A percentile compares a stretch with the other conserved stretches of the same genome.
Conservation (phyloP, 768 basidiomycete species). For the Kwoniella heveanensis region DNA sequence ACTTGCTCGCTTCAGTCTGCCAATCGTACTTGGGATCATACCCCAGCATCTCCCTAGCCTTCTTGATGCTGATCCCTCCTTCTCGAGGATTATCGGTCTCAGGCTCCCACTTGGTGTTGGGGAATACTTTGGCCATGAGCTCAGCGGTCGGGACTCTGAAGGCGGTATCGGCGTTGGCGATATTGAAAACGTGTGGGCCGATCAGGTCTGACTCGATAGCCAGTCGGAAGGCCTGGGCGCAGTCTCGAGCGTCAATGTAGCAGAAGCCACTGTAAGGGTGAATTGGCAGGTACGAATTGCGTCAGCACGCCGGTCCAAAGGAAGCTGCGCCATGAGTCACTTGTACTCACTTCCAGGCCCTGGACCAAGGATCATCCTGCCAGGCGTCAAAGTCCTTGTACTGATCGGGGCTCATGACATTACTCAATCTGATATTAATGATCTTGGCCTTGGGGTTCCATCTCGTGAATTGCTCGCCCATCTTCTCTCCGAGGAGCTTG, state of each 20-base stretch:
- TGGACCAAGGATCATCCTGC: conserved; percentile 46
- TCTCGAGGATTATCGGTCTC: conserved; percentile 46
- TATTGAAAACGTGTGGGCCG: conserved; percentile 53
- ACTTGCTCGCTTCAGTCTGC: conserved; percentile 43
- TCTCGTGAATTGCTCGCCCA: conserved; percentile 43
- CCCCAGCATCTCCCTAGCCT: conserved; percentile 50
- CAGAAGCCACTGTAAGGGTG: conserved; percentile 43
- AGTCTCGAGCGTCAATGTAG: conserved; percentile 53
- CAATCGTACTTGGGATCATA: conserved; percentile 51
- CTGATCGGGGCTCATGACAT: conserved; percentile 50
- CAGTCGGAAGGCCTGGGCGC: conserved; percentile 49
- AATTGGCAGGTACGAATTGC: too few relatives aligned
- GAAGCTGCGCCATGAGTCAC: too few relatives aligned
- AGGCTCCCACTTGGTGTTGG: conserved; percentile 43
- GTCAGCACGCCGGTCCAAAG: too few relatives aligned
- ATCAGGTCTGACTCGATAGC: conserved; percentile 43
- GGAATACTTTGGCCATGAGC: conserved; percentile 49
- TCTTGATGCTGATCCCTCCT: conserved; percentile 49
- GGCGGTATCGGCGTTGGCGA: conserved; percentile 49
- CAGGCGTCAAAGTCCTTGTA: conserved; percentile 49
- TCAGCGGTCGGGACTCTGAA: conserved; percentile 41
- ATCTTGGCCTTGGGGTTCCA: conserved; percentile 48
- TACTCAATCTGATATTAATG: conserved; percentile 51
- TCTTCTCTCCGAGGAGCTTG: conserved; percentile 52
- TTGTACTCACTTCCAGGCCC: conserved; percentile 50